Conservation (phyloP, 2,329 filamentous ascomycete species). For the Talaromyces sp. region DNA sequence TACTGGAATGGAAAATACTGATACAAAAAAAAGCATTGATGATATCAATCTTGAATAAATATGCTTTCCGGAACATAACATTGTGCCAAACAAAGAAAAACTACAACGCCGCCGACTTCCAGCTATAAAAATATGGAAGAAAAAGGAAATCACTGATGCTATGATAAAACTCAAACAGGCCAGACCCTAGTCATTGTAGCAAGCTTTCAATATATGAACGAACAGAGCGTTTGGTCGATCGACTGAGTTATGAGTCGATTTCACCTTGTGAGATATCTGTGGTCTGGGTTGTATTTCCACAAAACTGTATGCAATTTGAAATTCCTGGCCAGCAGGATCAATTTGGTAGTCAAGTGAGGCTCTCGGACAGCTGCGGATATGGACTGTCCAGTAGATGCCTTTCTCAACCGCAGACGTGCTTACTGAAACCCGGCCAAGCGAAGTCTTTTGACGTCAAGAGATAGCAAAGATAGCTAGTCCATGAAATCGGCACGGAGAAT, state of each 20-base stretch:
- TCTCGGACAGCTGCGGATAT: neutral
- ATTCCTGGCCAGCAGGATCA: neutral
- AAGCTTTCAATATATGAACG: neutral
- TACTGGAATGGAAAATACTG: neutral
- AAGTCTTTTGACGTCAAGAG: neutral
- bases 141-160: neutral
- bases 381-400: neutral
- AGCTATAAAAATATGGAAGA: neutral
- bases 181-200: neutral
- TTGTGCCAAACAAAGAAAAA: neutral
- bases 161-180: neutral
- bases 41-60: neutral
- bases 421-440: neutral
- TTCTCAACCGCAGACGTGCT: neutral
- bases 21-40: neutral
- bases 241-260: neutral
- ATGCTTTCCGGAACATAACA: neutral
- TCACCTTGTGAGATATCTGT: neutral
- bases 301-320: neutral
- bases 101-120: neutral
- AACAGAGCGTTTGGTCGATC: neutral
- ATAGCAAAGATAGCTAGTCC: conserved; percentile 57
- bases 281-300: neutral
- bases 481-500: conserved; percentile 98
- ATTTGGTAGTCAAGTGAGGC: neutral